Percentiles rank a stretch among this genome's conserved stretches.
phyloP scores from a whole-genome alignment of 208 protist species.

The Leptomonas seymouri region DNA sequence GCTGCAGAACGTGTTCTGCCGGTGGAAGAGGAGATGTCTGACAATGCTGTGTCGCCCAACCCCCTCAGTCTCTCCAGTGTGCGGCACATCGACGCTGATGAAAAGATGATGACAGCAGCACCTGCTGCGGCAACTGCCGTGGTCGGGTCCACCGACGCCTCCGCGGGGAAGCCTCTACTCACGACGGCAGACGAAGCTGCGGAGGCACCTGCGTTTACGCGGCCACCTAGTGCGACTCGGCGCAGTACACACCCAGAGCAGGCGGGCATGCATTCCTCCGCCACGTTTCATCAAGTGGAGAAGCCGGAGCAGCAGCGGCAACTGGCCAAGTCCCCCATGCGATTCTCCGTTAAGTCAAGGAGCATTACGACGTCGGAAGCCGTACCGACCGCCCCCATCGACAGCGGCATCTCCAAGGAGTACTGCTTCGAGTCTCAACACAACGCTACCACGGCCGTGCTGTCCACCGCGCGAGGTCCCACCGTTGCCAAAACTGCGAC shows the following conservation, averaged over 20 bases:
- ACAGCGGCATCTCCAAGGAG: slow-evolving; percentile 2
- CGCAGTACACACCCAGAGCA: background rate
- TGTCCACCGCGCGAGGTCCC: background rate
- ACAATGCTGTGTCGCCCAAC: background rate
- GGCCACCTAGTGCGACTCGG: background rate
- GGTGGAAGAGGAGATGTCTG: background rate
- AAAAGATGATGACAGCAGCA: background rate
- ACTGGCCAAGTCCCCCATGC: slow-evolving; percentile 14
- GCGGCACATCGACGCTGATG: background rate
- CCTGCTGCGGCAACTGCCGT: background rate
- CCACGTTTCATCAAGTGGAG: background rate
- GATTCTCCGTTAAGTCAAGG: background rate
- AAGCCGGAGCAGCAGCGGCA: slow-evolving; percentile 4
- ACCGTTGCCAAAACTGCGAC: background rate
- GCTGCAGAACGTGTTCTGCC: background rate
- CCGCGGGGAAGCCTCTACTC: background rate
- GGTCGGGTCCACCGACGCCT: background rate
- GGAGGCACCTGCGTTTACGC: background rate
- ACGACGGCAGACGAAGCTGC: background rate
- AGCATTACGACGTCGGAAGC: background rate
- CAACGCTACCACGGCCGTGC: background rate
- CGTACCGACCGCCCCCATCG: background rate
- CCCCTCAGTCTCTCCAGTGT: background rate
- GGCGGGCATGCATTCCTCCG: background rate
- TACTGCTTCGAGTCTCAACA: slow-evolving; percentile 18